Base-by-base conservation (phyloP, 2,329 filamentous ascomycete species). In the Venturia effusa region DNA sequence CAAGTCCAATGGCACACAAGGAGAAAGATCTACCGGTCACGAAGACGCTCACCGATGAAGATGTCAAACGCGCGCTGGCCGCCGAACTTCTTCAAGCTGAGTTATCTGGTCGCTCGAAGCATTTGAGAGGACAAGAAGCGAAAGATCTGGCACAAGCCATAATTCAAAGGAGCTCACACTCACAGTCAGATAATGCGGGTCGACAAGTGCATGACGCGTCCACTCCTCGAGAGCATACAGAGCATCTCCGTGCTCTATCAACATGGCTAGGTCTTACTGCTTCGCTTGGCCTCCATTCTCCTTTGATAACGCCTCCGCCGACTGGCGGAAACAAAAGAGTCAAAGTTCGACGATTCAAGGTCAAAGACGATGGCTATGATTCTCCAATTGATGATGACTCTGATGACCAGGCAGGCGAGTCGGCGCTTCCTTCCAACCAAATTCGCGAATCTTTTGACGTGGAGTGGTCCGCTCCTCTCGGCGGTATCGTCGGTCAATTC, bases 61-160 rank as follows among this genome's bases (percentile, higher is more conserved):
- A 71, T 11, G 68, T 81, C 11, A 78, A 80, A 64, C 75, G 79
- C 27, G 74, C 75, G 2, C 70, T 81, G 15, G 75, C 78, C 6
- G 75, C 75, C 43, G 78, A 80, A 64, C 72, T 81, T 3, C 75
- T 81, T 27, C 77, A 78, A 24, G 78, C 78, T 7, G 74, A 75
- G 3, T 68, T 81, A 0, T 68, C 69, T 4, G 78, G 78, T n/a
- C 54, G 51, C 0, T 68, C 70, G 37, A 76, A 74, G 64, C 74
- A 78, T 17, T 70, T 81, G 7, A 72, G 73, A 27, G 75, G 78
- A 51, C 75, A 76, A 24, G 79, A 80, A 71, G 78, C 78, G 1
- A 80, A 78, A 64, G 72, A 73, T 4, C 73, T 81, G 10, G 78
- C 79, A 3, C 74, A 76, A 13, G 71, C 76, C 1, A 74, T 81